Percentiles rank a stretch among this genome's conserved stretches.
phyloP scores from a whole-genome alignment of 1,284 basidiomycete species.

The Tetrapyrgos nigripes region DNA sequence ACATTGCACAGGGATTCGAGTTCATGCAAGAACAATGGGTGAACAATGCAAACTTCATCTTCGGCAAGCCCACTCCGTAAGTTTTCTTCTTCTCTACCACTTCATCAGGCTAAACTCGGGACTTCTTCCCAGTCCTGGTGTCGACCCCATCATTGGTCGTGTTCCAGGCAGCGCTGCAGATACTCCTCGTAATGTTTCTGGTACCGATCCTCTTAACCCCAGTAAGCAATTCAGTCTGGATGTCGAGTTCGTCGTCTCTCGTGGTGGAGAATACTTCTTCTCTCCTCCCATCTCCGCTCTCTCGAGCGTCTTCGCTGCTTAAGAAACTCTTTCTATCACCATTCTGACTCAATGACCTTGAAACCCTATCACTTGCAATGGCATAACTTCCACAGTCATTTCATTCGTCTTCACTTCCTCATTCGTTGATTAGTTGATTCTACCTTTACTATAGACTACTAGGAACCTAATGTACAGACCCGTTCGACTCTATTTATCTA shows the following conservation, averaged over 20 bases:
- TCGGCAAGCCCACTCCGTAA: conserved; percentile 7
- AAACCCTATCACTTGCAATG: too few species aligned
- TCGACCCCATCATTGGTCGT: conserved; percentile 32
- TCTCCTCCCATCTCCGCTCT: conserved; percentile 37
- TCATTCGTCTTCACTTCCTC: too few species aligned
- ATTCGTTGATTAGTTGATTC: too few species aligned
- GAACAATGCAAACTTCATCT: conserved; percentile 22
- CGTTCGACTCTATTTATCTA: too few species aligned
- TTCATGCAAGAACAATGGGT: conserved; percentile 39
- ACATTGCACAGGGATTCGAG: conserved; percentile 30
- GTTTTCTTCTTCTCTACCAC: not conserved
- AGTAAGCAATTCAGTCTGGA: conserved; percentile 7
- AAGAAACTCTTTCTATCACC: not conserved
- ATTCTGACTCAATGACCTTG: not conserved
- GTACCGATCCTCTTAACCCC: conserved; percentile 22
- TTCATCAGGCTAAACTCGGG: not conserved
- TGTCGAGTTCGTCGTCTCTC: conserved; percentile 36
- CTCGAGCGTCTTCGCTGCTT: conserved; percentile 1
- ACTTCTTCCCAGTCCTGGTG: conserved; percentile 10
- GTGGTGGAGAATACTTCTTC: conserved; percentile 46
- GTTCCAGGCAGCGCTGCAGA: not conserved
- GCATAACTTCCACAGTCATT: too few species aligned
- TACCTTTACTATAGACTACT: too few species aligned
- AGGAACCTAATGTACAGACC: too few species aligned
- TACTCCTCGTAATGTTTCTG: conserved; percentile 15